phyloP scores from a whole-genome alignment of 2,329 filamentous ascomycete species.

The Parascedosporium putredinis region DNA sequence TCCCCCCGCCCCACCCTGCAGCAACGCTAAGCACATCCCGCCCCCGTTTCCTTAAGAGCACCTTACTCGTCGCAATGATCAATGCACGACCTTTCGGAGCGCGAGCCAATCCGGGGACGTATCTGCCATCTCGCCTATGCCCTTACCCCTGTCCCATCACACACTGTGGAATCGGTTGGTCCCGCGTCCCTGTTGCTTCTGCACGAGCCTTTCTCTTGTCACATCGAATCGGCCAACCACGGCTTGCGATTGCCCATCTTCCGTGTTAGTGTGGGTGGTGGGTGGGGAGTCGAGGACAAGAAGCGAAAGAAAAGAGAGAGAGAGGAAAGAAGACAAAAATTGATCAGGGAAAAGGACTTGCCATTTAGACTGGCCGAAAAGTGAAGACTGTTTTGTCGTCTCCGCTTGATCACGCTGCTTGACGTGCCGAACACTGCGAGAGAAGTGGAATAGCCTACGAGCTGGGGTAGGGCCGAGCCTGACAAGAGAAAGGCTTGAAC shows the following conservation, averaged over 20 bases:
- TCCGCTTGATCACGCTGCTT: too few relatives aligned
- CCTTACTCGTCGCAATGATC: conserved; percentile 12
- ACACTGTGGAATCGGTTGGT: conserved; percentile 18
- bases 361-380: too few relatives aligned
- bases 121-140: conserved; percentile 14
- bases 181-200: conserved; percentile 23
- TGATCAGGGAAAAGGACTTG: too few relatives aligned
- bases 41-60: not conserved
- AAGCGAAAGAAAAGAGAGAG: too few relatives aligned
- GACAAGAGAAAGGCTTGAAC: too few relatives aligned
- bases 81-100: conserved; percentile 15
- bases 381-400: too few relatives aligned
- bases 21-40: not conserved
- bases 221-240: conserved; percentile 22
- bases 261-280: not conserved
- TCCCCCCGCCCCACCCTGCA: not conserved
- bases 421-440: too few relatives aligned
- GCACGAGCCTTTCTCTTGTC: conserved; percentile 25
- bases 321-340: too few relatives aligned
- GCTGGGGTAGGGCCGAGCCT: too few relatives aligned
- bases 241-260: not conserved
- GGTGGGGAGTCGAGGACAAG: not conserved
- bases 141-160: conserved; percentile 15
- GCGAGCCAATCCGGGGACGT: conserved; percentile 20
- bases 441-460: too few relatives aligned